Evolutionary conservation across 768 basidiomycete genomes (phyloP), one percentile per base, ranked within the genome.

Genomic region (Lactifluus rugatus): DNA sequence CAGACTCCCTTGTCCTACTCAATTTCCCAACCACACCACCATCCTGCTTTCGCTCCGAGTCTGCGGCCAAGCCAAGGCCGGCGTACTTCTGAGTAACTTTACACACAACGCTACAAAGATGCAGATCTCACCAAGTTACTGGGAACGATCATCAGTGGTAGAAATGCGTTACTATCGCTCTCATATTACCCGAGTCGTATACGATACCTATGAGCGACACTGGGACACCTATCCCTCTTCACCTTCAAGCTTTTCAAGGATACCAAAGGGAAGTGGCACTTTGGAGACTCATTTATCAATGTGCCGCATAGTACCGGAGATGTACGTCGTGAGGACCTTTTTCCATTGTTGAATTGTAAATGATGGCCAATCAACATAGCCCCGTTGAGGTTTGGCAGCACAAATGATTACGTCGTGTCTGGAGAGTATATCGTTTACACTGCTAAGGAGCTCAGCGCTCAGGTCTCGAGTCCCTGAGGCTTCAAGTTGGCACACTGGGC

Each of bases 331-430:
- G 58, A 37, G 7, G 25, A 19, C 3, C 19, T 28, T 21, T 19
- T 7, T 44, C 21, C 45, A 25, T 23, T 16, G 21, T 34, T 13
- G 5, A 10, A 9, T n/a, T n/a, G n/a, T n/a, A n/a, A 21, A 26
- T 60, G 17, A 54, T 17, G 7, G 16, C 39, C 14, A 17, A 28
- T 13, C 28, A 90, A 88, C 76, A 80, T 66, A 70, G 76, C 19
- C 91, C 90, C 17, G 86, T 93, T 45, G 87, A 90, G 66, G 6
- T 92, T 93, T 63, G 92, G 91, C n/a, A 87, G 83, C 45, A 78
- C 81, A 1, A 83, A 86, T 60, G 85, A 93, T 72, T 89, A 89
- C 66, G 84, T 89, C 67, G 77, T 90, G 28, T 88, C 86, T 5
- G 68, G 73, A 2, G 75, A 76, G 11, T 77, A 84, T 56, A 79